Base-by-base conservation (phyloP, 257 asterid genomes). In the Euphrasia confusa region DNA sequence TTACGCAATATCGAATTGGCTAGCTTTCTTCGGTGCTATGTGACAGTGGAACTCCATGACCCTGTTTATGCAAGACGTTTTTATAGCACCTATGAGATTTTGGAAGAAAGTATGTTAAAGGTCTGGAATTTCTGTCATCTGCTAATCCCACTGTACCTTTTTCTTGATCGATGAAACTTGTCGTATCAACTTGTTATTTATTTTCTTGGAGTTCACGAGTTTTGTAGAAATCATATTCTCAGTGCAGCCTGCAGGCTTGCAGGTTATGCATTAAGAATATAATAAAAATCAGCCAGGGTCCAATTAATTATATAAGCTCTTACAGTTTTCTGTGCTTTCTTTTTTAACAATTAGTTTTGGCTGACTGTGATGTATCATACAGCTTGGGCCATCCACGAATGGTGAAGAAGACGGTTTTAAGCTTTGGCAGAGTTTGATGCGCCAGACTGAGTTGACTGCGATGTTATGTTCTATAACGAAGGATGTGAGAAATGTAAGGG, bases 11-110 rank as follows among this genome's bases (percentile, higher is more conserved):
- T 89, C 68, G 97, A 86, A 66, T 74, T 92, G 85, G 99, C 99
- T 77, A 92, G 97, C 89, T 92, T 92, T 78, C 95, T 92, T 49
- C 95, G 99, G 61, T 92, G 99, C 95, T 92, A 86, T 67, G 97
- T 92, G 64, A 95, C 95, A 12, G 99, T 92, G 68, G 99, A 92
- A 76, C 99, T 92, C 76, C 97, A 92, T 58, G 99, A 92, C 74
- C 99, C 84, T 58, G 83, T 84, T 17, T 87, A 86, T 83, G 96
- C 96, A 60, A 81, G 90, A 71, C 96, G 97, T 30, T 92, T 92
- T 72, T 92, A 92, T 72, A 75, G 82, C 76, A 87, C 97, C 50
- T 84, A 89, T 64, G 99, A 92, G 81, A 61, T 83, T 63, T 78
- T 92, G 76, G 96, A 92, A 81, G 97, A 92, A 77, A 89, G 89